These are phyloP conservation scores for Diplodia mutila DNA, from an alignment of 2,329 filamentous ascomycete genomes.

Conservation along the genomic window DNA sequence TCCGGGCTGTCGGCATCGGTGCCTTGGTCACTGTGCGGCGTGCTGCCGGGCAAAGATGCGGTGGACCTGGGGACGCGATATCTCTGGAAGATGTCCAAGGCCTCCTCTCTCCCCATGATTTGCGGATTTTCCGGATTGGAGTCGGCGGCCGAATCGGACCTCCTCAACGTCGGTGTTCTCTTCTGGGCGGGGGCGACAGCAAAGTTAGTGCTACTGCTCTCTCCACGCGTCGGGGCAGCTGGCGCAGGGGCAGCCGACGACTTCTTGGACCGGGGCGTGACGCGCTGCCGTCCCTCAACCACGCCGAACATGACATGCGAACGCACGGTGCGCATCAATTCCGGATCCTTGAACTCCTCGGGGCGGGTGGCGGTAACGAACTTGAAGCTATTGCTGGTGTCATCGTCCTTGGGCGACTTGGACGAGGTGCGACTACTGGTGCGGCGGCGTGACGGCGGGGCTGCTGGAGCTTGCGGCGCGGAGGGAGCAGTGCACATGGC, in stretches of 20 bases:
- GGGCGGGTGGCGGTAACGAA: conserved; percentile 42
- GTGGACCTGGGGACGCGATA: conserved; percentile 7
- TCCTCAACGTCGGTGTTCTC: background rate
- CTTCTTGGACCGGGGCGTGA: conserved; percentile 1
- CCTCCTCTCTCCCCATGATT: conserved; percentile 7
- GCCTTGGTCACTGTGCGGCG: conserved; percentile 14
- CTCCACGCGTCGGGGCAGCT: background rate
- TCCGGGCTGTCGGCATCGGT: conserved; percentile 22
- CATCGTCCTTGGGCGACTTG: conserved; percentile 14
- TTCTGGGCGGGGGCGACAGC: background rate
- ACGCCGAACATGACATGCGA: conserved; percentile 42
- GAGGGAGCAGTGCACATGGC: conserved; percentile 15
- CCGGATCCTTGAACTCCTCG: conserved; percentile 38
- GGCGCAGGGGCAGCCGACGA: background rate
- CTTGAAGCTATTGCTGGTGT: conserved; percentile 29
- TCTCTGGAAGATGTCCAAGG: conserved; percentile 17
- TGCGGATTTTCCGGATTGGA: conserved; percentile 19
- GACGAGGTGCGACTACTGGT: conserved; percentile 16
- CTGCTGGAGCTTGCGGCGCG: conserved; percentile 8
- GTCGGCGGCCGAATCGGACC: background rate
- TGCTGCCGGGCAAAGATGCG: background rate
- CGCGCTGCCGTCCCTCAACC: conserved; percentile 33
- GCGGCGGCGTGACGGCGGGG: background rate
- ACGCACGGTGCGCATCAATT: conserved; percentile 40
- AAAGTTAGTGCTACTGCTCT: conserved; percentile 3